These are phyloP conservation scores for Suillus clintonianus DNA, from an alignment of 768 basidiomycete genomes.

Conservation along the genomic window DNA sequence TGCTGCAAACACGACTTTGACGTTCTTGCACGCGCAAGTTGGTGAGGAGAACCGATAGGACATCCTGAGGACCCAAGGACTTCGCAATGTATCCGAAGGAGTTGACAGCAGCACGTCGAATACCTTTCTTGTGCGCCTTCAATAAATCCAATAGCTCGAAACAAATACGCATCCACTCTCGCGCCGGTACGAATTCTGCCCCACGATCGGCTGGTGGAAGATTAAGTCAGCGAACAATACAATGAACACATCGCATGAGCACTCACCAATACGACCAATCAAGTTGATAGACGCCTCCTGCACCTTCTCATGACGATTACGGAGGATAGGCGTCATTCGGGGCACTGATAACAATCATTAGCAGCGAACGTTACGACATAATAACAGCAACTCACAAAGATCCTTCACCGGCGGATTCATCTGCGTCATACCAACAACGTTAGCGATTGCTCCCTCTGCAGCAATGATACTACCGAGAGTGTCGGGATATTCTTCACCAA, in stretches of 20 bases:
- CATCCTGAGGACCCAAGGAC: conserved; percentile 98
- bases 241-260: background rate
- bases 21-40: conserved; percentile 98
- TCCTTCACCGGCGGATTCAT: conserved; percentile 99
- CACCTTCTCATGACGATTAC: conserved; percentile 98
- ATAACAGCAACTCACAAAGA: conserved; percentile 64
- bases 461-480: conserved; percentile 99
- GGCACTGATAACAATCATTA: conserved; percentile 62
- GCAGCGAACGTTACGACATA: background rate
- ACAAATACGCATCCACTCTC: conserved; percentile 99
- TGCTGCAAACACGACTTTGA: conserved; percentile 97
- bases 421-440: conserved; percentile 99
- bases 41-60: conserved; percentile 91
- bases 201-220: conserved; percentile 82
- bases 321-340: conserved; percentile 99
- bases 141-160: conserved; percentile 96
- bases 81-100: conserved; percentile 99
- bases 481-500: conserved; percentile 99
- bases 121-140: conserved; percentile 99
- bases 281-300: conserved; percentile 99
- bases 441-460: conserved; percentile 97
- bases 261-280: conserved; percentile 89
- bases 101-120: conserved; percentile 97
- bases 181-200: conserved; percentile 96
- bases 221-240: background rate